Base-by-base conservation (phyloP, 495 filamentous ascomycete species). In the Podospora bellae-mahoneyi region DNA sequence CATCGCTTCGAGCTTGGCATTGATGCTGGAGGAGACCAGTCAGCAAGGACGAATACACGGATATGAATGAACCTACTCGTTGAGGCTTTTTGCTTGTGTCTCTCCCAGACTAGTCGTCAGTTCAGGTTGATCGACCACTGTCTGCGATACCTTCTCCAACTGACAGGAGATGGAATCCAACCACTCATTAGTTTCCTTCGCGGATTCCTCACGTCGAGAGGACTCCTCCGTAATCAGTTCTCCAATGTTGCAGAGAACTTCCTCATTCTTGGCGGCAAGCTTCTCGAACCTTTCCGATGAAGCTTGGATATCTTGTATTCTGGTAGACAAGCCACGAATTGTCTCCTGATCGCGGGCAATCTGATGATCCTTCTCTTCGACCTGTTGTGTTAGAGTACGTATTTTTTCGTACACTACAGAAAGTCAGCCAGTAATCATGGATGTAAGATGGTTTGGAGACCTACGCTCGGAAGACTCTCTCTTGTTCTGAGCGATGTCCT, bases 361-460 rank as follows among this genome's bases (percentile, higher is more conserved):
- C 44, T 80, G 73, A 10, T 65, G 68, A 4, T 76, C 74, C 13
- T 77, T 79, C 54, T 74, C 72, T 15, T 63, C 59, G 9, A 79
- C 23, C 60, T 76, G 64, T 1, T 56, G 53, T 28, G 69, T 66
- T 7, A 80, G 71, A 4, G 60, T 56, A 10, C 71, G 48, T 15
- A 81, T 73, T 2, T 73, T 69, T 0, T 56, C 54, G n/a, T 69
- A 73, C 66, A 80, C 79, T 80, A 64, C 18, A 5, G 16, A 26
- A 19, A 19, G 53, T 28, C 16, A 9, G 26, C 28, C 5, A 19
- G 20, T 20, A 7, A 39, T 32, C 20, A 39, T 56, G 57, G 19
- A 10, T 39, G 26, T 15, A 1, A 1, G 4, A 19, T 32, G 23
- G 13, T 19, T 18, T 6, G 18, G 16, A 54, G 19, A 70, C 79